phyloP scores from a whole-genome alignment of 768 basidiomycete genomes.

The Holtermanniella nyarrowii region DNA sequence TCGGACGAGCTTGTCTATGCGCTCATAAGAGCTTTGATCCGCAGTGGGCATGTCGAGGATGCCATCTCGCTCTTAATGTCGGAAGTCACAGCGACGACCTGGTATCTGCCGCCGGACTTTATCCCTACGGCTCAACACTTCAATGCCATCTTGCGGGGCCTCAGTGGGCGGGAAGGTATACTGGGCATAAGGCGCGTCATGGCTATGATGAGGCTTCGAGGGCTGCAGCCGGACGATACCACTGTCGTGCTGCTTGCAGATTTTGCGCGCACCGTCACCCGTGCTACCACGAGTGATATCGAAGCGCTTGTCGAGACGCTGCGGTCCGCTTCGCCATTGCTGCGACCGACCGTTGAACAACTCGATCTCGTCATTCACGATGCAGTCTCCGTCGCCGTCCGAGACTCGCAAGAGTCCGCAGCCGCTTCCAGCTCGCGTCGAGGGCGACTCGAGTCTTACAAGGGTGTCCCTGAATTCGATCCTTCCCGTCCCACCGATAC shows the following conservation, averaged over 20 bases:
- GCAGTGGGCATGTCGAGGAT: background rate
- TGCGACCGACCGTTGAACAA: background rate
- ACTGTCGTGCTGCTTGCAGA: background rate
- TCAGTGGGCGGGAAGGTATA: background rate
- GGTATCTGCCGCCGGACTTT: background rate
- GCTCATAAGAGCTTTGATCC: background rate
- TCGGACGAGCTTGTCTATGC: background rate
- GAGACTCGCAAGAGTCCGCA: background rate
- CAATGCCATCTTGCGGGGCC: background rate
- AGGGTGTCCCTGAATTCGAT: background rate
- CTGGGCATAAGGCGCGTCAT: background rate
- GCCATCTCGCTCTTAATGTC: background rate
- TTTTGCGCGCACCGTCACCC: background rate
- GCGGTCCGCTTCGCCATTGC: background rate
- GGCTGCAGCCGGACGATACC: background rate
- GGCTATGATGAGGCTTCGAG: background rate
- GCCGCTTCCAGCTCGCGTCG: background rate
- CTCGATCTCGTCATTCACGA: background rate
- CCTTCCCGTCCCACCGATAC: background rate
- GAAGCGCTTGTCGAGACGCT: background rate
- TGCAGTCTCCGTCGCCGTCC: background rate
- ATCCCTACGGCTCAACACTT: background rate
- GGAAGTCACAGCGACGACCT: background rate
- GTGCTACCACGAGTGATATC: background rate
- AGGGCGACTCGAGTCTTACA: background rate